Evolutionary conservation across 2,329 filamentous ascomycete genomes (phyloP), one percentile per base, ranked within the genome.

Genomic region (Scedosporium dehoogii): DNA sequence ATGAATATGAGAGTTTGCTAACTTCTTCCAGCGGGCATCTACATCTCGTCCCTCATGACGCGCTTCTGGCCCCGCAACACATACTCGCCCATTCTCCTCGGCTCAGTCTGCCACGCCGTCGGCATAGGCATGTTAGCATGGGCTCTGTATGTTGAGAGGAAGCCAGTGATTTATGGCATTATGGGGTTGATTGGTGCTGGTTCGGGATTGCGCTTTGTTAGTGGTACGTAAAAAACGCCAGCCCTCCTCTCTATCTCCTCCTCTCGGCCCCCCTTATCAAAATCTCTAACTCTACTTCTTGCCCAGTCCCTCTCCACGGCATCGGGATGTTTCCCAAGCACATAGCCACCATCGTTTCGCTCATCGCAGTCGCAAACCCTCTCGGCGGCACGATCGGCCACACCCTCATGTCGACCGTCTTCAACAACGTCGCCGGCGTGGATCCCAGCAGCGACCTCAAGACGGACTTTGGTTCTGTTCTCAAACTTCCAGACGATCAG

Each of bases 331-430:
- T 86, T 71, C 83, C 82, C 0, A 71, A 78, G 3, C 73, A 79
- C 29, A 81, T 87, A 12, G 80, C 86, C 0, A 76, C 81, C 0
- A 82, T 88, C 3, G 79, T 86, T 62, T 84, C 81, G 0, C 69
- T 89, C 9, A 79, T 87, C 70, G 76, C 79, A 0, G 83, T 89
- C 61, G 79, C 84, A 2, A 63, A 82, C 16, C 83, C 85, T 0
- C 81, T 90, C 25, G 86, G 87, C 3, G 86, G 87, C 12, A 88
- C 85, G 0, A 71, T 89, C 2, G 82, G 81, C 0, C 75, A 89
- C 56, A 87, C 86, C 0, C 79, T 89, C 67, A 89, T 89, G 86
- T 81, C 85, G 14, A 79, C 82, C 7, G 85, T 89, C 1, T 89
- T 89, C 71, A 87, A 88, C 68, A 89, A 89, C 65, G 73, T 70